Evolutionary conservation across 306 rosid species (phyloP), one percentile per base, ranked within the genome.

Genomic region (Arachis hypogaea): DNA sequence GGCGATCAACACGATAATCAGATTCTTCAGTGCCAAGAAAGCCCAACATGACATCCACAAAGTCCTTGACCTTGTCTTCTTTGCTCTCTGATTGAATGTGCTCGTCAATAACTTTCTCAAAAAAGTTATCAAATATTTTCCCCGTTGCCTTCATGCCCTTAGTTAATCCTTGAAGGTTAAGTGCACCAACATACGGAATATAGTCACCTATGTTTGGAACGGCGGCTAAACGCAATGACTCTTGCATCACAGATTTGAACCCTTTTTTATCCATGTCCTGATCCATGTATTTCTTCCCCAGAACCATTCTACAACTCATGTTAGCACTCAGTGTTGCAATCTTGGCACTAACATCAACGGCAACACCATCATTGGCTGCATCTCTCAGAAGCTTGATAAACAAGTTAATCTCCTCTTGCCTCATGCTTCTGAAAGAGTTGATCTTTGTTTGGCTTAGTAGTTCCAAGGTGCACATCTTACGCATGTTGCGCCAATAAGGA

Each of bases 391-490:
- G 16, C 57, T 69, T 47, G 7, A 87, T 62, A 55, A 90, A 73
- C 0, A 80, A 30, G 16, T 64, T 81, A 8, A 84, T 78, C 77
- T 90, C 98, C 16, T 84, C 85, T 54, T 69, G 83, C 82, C 96
- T 90, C 85, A 68, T 81, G 55, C 65, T 12, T 50, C 22, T 84
- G 76, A 93, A 88, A 16, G 90, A 75, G 5, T 59, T 82, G 29
- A 84, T 80, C 38, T 84, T 88, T 36, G 38, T 3, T 2, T 42
- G 82, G 79, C 95, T 93, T 0, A 93, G 84, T 12, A 90, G 61
- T 49, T 93, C 86, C 4, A 83, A 77, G 1, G 86, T 87, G 84
- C 91, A 88, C 88, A 90, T 84, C 72, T 88, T 88, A 0, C 96
- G 86, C 54, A 83, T 59, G 77, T 86, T 80, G 9, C 93, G 91